Evolutionary conservation across 192 early-diverging fungal species (phyloP), one percentile per base, ranked within the genome.

Genomic region (Podila epigama): DNA sequence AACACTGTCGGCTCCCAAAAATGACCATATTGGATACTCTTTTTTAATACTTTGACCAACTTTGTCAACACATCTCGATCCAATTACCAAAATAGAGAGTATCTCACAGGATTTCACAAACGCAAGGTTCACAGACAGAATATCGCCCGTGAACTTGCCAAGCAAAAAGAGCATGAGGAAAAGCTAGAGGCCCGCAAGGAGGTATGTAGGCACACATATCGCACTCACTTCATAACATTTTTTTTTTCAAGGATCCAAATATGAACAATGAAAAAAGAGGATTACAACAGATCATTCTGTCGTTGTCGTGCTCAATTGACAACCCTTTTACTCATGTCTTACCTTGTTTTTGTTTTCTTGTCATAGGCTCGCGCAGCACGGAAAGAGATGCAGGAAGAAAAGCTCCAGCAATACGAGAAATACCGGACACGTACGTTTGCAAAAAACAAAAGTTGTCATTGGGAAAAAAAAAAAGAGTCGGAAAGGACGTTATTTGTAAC

Each of bases 31-130:
- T 35, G 3, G 20, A 27, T 27, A 33, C 10, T 39, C 20, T 65
- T 32, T 22, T 37, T 27, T 34, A 51, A 42, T 66, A 25, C 31
- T 55, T 25, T 33, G 18, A 10, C 55, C 20, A 12, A 5, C 51
- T 10, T 51, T 53, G 52, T 3, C 4, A 29, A 54, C 7, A 6
- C 7, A 7, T 8, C 27, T 16, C 31, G 32, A 37, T 25, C 7
- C 0, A 41, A 59, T 5, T 12, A 28, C 7, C 31, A 8, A 37
- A 52, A 27, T 64, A 89, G 89, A 20, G 85, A 90, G 31, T 93
- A 87, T 52, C 77, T 93, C 41, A 93, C 90, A 4, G 90, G 92
- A 25, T 93, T 93, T 69, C 89, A 91, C 66, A 93, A 93, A 68
- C 87, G 92, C 63, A 93, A 93, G 54, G 75, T 89, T 3, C 86